Conservation (phyloP, 2,329 filamentous ascomycete genomes). For the Alternaria alternata region DNA sequence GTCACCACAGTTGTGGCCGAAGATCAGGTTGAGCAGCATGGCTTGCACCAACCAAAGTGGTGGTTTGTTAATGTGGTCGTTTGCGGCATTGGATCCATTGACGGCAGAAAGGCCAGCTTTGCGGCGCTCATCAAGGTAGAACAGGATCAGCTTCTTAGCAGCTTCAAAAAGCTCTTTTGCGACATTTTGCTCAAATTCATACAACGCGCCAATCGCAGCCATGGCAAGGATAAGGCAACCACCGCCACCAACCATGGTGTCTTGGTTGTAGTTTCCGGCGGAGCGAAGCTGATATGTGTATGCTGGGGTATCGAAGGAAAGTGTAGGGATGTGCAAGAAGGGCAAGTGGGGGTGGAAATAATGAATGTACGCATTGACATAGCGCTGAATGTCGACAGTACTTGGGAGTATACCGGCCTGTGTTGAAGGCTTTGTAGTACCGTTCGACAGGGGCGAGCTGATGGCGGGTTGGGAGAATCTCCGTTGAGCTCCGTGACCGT, state of each 20-base stretch:
- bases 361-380: conserved; percentile 86
- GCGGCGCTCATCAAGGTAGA: conserved; percentile 89
- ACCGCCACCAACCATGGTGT: conserved; percentile 73
- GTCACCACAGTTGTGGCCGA: conserved; percentile 93
- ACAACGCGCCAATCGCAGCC: conserved; percentile 85
- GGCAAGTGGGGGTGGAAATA: conserved; percentile 95
- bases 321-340: conserved; percentile 90
- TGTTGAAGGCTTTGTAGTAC: conserved; percentile 44
- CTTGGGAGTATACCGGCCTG: conserved; percentile 72
- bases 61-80: conserved; percentile 72
- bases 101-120: conserved; percentile 79
- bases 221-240: conserved; percentile 88
- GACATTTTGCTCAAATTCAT: conserved; percentile 81
- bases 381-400: conserved; percentile 86
- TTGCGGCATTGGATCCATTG: conserved; percentile 59
- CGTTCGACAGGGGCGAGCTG: conserved; percentile 59
- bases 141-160: conserved; percentile 93
- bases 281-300: conserved; percentile 68
- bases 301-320: conserved; percentile 85
- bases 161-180: conserved; percentile 90
- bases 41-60: conserved; percentile 96
- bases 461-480: conserved; percentile 68
- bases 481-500: conserved; percentile 58
- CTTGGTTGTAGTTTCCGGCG: conserved; percentile 62
- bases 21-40: conserved; percentile 95